Conservation (phyloP, 1,139 yeast genomes). For the Debaryomyces singareniensis region DNA sequence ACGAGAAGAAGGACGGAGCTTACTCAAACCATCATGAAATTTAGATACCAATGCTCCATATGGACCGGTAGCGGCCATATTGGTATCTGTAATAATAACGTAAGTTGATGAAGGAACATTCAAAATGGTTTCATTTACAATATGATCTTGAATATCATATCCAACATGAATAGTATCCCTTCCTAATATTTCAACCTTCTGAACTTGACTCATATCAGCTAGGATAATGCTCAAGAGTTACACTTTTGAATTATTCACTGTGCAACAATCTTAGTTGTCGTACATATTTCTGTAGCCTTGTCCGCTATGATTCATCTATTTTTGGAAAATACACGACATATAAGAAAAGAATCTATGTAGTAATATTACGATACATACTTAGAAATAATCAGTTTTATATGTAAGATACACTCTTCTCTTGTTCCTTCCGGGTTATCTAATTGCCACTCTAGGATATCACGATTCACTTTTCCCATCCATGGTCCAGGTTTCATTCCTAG, state of each 20-base stretch:
- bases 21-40: slow-evolving; percentile 25
- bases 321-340: slow-evolving; percentile 3
- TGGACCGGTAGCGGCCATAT: slow-evolving; percentile 67
- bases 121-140: slow-evolving; percentile 60
- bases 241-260: too few relatives aligned
- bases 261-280: background rate
- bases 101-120: slow-evolving; percentile 80
- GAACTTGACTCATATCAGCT: slow-evolving; percentile 30
- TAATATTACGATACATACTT: slow-evolving; percentile 2
- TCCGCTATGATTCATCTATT: slow-evolving; percentile 3
- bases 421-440: slow-evolving; percentile 57
- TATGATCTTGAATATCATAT: slow-evolving; percentile 69
- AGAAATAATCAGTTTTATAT: slow-evolving; percentile 23
- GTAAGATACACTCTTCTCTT: slow-evolving; percentile 48
- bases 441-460: slow-evolving; percentile 63
- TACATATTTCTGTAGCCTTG: background rate
- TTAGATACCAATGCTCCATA: slow-evolving; percentile 29
- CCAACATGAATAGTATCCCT: slow-evolving; percentile 88
- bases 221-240: too few relatives aligned
- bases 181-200: slow-evolving; percentile 72
- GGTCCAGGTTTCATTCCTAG: slow-evolving; percentile 71
- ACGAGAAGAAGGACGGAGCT: slow-evolving; percentile 46
- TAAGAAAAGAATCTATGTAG: background rate
- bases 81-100: slow-evolving; percentile 82
- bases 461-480: slow-evolving; percentile 62